These are phyloP conservation scores for Fusarium papillatum DNA, from an alignment of 2,329 filamentous ascomycete species.

Conservation along the genomic window DNA sequence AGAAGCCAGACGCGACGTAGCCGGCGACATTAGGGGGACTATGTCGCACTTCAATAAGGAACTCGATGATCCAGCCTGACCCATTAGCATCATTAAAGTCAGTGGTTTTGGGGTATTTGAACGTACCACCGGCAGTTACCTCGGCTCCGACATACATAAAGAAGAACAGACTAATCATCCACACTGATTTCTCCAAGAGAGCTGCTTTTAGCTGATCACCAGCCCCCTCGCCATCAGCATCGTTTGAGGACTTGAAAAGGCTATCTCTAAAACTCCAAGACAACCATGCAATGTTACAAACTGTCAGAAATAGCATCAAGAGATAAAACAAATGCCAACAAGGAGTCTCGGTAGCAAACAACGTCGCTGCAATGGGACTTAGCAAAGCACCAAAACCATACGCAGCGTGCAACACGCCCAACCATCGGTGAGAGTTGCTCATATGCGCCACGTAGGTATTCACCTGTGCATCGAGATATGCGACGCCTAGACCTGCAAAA, in stretches of 20 bases:
- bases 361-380: neutral
- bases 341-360: neutral
- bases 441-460: neutral
- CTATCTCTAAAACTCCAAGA: neutral
- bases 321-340: neutral
- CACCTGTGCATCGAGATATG: neutral
- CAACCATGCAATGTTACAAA: neutral
- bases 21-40: neutral
- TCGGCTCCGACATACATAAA: neutral
- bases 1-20: neutral
- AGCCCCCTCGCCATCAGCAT: neutral
- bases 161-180: neutral
- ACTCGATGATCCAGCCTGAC: neutral
- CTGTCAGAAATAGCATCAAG: neutral
- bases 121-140: neutral
- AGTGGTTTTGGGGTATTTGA: fast-evolving
- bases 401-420: neutral
- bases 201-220: neutral
- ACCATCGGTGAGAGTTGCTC: neutral
- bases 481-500: neutral
- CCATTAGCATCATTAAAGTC: neutral
- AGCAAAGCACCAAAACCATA: neutral
- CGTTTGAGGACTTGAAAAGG: neutral
- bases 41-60: neutral
- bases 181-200: neutral